Percentiles rank a stretch among this genome's conserved stretches.
These are phyloP conservation scores for Ilyonectria destructans DNA, from an alignment of 2,329 filamentous ascomycete species.

Conservation along the genomic window DNA sequence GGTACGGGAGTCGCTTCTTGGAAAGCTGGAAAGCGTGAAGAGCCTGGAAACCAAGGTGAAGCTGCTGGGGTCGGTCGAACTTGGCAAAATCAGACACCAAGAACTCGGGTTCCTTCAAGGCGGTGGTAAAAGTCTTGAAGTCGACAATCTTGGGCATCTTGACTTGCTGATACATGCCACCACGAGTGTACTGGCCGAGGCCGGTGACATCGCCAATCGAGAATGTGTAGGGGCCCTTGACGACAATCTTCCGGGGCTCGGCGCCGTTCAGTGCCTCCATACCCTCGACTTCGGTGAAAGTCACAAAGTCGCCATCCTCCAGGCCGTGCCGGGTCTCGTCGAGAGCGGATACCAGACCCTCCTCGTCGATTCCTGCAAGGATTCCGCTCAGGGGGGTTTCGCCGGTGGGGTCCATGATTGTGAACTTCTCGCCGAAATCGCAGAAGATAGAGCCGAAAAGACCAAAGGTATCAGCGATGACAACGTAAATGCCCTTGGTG, in stretches of 20 bases:
- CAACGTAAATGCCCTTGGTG: slow-evolving; percentile 91
- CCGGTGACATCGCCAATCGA: slow-evolving; percentile 94
- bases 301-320: slow-evolving; percentile 96
- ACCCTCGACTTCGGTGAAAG: slow-evolving; percentile 92
- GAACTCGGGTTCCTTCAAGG: slow-evolving; percentile 90
- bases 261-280: slow-evolving; percentile 90
- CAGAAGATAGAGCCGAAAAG: slow-evolving; percentile 97
- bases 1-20: slow-evolving; percentile 83
- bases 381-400: slow-evolving; percentile 92
- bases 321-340: slow-evolving; percentile 96
- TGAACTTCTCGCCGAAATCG: slow-evolving; percentile 96
- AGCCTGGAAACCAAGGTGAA: slow-evolving; percentile 94
- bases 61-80: slow-evolving; percentile 93
- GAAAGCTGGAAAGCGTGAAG: slow-evolving; percentile 87
- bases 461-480: slow-evolving; percentile 91
- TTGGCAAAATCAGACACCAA: slow-evolving; percentile 97
- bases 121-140: slow-evolving; percentile 85
- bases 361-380: slow-evolving; percentile 89
- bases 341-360: slow-evolving; percentile 91
- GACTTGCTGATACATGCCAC: slow-evolving; percentile 94
- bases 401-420: slow-evolving; percentile 89
- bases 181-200: slow-evolving; percentile 88
- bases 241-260: slow-evolving; percentile 90
- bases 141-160: slow-evolving; percentile 97
- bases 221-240: slow-evolving; percentile 98